Evolutionary conservation across 305 asterid species (phyloP).

Genomic region (Solanum hybrid): DNA sequence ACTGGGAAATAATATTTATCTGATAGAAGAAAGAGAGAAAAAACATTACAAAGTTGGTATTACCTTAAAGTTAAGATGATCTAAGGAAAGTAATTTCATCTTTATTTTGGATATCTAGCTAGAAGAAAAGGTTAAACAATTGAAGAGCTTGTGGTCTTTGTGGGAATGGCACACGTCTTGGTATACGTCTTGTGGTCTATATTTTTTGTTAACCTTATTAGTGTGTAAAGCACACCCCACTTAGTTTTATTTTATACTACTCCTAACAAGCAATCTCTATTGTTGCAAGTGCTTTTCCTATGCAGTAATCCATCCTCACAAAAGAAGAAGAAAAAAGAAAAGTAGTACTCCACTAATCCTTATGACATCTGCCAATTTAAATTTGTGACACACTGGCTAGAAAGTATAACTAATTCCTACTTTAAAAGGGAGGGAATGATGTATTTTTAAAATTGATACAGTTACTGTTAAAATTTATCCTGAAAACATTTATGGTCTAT

Average conservation of each 20-base stretch:
- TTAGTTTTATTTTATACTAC: conserved; percentile 3
- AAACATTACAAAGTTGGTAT: neutral
- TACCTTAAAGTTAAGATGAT: neutral
- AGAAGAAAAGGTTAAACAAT: neutral
- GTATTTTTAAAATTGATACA: neutral
- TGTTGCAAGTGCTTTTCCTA: conserved; percentile 21
- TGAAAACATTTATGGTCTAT: neutral
- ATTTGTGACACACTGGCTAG: neutral
- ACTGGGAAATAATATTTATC: neutral
- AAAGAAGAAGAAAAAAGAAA: neutral
- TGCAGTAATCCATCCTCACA: neutral
- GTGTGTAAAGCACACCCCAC: conserved; percentile 20
- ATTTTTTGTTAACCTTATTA: neutral
- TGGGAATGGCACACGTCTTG: conserved; percentile 23
- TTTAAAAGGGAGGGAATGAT: neutral
- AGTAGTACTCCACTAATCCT: neutral
- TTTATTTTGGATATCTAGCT: neutral
- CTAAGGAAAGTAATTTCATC: neutral
- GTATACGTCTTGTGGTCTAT: neutral
- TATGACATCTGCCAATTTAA: neutral
- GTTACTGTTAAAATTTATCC: neutral
- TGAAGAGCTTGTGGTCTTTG: conserved; percentile 18
- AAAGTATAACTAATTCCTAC: neutral
- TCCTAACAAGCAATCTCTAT: conserved; percentile 5
- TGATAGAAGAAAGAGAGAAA: neutral